A percentile compares a stretch with the other conserved stretches of the same genome.
These are phyloP conservation scores for Jamesozyma jinghongensis DNA, from an alignment of 805 yeast species.

Conservation along the genomic window DNA sequence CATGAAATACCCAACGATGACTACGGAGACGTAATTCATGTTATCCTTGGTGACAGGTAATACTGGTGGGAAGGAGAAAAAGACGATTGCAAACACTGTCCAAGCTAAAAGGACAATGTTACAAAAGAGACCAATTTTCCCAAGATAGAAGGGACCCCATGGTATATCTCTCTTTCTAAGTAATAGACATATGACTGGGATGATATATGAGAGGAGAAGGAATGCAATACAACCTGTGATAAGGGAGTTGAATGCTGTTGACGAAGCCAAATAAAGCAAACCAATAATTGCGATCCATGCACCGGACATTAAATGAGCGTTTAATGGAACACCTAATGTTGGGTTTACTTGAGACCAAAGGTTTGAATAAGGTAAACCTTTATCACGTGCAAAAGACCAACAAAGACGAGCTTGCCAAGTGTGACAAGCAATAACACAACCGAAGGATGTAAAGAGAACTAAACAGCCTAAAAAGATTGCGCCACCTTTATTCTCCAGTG, in stretches of 20 bases:
- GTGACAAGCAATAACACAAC: constrained; percentile 56
- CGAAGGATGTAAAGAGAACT: constrained; percentile 48
- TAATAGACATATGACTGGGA: constrained; percentile 47
- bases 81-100: constrained; percentile 50
- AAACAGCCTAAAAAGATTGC: constrained; percentile 46
- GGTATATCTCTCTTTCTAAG: constrained; percentile 34
- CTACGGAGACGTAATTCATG: constrained; percentile 63
- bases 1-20: constrained; percentile 38
- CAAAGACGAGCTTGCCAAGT: constrained; percentile 66
- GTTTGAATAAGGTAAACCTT: constrained; percentile 53
- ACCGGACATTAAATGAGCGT: constrained; percentile 53
- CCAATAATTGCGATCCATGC: constrained; percentile 46
- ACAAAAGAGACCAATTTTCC: constrained; percentile 42
- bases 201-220: constrained; percentile 47
- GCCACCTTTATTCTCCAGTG: constrained; percentile 44
- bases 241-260: constrained; percentile 60
- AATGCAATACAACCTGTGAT: constrained; percentile 56
- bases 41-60: constrained; percentile 52
- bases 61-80: constrained; percentile 55
- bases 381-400: constrained; percentile 67
- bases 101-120: constrained; percentile 46
- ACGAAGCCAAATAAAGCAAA: constrained; percentile 53
- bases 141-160: constrained; percentile 64
- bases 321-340: constrained; percentile 47
- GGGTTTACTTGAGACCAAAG: constrained; percentile 46